A percentile compares a stretch with the other conserved stretches of the same genome.
phyloP scores from a whole-genome alignment of 1,284 basidiomycete genomes.

The Spongispora temasekensis region DNA sequence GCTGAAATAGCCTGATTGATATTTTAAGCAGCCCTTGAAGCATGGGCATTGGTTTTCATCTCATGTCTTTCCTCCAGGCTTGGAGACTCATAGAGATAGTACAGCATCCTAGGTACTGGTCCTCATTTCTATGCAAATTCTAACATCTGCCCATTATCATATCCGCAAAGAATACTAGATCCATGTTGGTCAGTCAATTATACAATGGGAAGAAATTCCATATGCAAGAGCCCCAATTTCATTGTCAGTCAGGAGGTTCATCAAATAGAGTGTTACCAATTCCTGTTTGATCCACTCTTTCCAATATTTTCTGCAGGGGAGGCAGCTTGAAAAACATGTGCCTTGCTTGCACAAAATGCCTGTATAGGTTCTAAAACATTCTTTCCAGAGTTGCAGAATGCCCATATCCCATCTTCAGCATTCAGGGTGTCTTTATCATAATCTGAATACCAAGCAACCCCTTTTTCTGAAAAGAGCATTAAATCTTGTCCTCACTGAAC shows the following conservation, averaged over 20 bases:
- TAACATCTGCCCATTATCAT: neutral
- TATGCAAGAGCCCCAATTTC: neutral
- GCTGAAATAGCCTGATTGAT: neutral
- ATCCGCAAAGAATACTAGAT: neutral
- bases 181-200: no score
- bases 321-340: neutral
- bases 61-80: neutral
- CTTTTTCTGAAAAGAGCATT: no score
- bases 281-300: neutral
- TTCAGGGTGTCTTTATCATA: no score
- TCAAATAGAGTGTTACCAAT: neutral
- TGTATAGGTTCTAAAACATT: no score
- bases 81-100: neutral
- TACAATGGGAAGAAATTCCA: neutral
- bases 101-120: neutral
- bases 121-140: neutral
- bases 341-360: no score
- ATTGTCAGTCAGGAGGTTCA: neutral
- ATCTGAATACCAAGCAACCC: no score
- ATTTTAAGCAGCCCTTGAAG: neutral
- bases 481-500: no score
- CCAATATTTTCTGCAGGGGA: neutral
- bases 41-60: no score
- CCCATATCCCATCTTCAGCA: no score
- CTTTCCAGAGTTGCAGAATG: no score